Evolutionary conservation across 768 basidiomycete species (phyloP), one percentile per base, ranked within the genome.

Genomic region (Hydnum rufescens): DNA sequence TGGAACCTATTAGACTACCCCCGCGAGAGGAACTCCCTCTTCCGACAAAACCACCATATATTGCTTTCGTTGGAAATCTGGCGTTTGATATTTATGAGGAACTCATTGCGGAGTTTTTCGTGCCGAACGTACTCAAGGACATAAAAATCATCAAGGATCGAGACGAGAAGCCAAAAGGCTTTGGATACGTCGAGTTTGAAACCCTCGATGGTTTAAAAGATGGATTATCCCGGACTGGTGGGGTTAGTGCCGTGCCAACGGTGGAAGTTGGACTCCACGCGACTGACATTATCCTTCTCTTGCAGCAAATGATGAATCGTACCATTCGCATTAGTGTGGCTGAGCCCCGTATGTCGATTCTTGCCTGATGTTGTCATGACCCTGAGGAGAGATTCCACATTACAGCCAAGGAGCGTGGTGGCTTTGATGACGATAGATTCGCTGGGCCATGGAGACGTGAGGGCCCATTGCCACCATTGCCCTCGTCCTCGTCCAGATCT

Each of bases 121-220:
- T 66, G 39, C 74, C 74, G 26, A 67, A 71, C 54, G 70, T 77
- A 69, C 82, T 79, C 56, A 83, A 83, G 63, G 79, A 80, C 19
- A 75, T 88, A 57, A 92, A 96, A 70, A 84, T 97, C 55, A 93
- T 97, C 65, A 81, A 75, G 62, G 92, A 92, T 59, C 74, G 77
- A 54, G 90, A 92, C 51, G 90, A 92, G 48, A 89, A 88, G 63
- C 87, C 92, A 19, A 96, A 96, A 65, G 95, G 95, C 0, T 97
- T 96, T 67, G 95, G 93, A 31, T 97, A 99, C 64, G 78, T 96
- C 54, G 95, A 99, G 63, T 97, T 97, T 61, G 74, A 72, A n/a
- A 82, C 80, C 51, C 61, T 89, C 53, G 87, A 92, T 19, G 80
- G 77, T 46, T 68, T 97, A 49, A 92, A 92, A 67, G 78, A 79